Conservation (phyloP, 768 basidiomycete genomes). For the Roridomyces roridus region DNA sequence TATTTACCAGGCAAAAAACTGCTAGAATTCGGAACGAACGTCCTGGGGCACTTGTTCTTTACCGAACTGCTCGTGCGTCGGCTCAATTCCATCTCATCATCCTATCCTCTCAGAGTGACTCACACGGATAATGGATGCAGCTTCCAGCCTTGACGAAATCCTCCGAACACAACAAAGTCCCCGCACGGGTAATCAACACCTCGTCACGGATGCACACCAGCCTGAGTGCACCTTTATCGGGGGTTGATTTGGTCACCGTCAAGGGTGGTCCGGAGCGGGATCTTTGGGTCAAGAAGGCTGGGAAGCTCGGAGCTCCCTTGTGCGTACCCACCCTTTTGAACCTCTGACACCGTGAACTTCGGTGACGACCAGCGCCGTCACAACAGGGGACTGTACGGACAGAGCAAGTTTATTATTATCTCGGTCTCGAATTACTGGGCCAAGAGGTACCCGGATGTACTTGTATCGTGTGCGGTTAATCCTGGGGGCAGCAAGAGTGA, state of each 20-base stretch:
- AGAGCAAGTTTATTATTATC: slow-evolving; percentile 20
- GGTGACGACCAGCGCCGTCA: no score
- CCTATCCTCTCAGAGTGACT: no score
- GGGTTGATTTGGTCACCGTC: neutral
- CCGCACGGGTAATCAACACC: slow-evolving; percentile 33
- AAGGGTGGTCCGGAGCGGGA: neutral
- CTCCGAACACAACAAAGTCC: slow-evolving; percentile 12
- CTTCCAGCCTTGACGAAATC: slow-evolving; percentile 25
- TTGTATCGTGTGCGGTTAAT: slow-evolving; percentile 16
- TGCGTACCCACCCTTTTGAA: no score
- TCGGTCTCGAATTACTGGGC: slow-evolving; percentile 9
- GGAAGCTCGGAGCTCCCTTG: no score
- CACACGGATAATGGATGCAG: neutral
- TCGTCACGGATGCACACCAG: slow-evolving; percentile 15
- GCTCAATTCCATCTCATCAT: no score
- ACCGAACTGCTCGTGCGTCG: no score
- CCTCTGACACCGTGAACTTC: no score
- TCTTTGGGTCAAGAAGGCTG: neutral
- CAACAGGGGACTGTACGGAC: slow-evolving; percentile 17
- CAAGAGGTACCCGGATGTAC: no score
- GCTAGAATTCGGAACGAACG: no score
- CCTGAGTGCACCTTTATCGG: neutral
- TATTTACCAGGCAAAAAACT: no score
- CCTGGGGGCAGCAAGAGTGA: slow-evolving; percentile 1
- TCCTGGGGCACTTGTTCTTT: no score